phyloP scores from a whole-genome alignment of 352 stramenopile species.

The Pythium aristosporum region DNA sequence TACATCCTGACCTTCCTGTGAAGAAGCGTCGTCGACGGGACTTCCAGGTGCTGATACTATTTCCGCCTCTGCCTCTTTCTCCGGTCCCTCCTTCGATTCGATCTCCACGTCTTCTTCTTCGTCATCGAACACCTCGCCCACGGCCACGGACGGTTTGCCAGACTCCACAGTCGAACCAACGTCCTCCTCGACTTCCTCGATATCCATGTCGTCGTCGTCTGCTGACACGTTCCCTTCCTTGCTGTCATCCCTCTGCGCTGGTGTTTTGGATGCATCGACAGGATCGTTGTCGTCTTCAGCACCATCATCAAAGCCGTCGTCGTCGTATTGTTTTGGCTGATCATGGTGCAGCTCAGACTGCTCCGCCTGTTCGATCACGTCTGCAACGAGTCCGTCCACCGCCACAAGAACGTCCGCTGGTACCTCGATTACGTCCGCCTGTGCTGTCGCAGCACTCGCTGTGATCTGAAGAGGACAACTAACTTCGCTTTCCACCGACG shows the following conservation, averaged over 20 bases:
- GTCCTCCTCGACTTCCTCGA: background rate
- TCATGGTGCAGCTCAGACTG: background rate
- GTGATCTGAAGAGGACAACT: too few relatives aligned
- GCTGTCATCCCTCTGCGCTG: background rate
- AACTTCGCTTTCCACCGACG: too few relatives aligned
- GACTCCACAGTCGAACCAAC: background rate
- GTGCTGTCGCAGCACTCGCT: too few relatives aligned
- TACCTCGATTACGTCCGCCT: background rate
- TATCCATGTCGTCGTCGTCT: background rate
- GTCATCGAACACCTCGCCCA: background rate
- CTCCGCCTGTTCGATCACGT: background rate
- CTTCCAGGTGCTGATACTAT: too few relatives aligned
- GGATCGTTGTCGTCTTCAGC: background rate
- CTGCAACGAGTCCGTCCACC: background rate
- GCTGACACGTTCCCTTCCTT: background rate
- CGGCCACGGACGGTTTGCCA: background rate
- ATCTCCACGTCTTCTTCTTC: background rate
- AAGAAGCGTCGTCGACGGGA: too few relatives aligned
- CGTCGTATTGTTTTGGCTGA: slow-evolving; percentile 19
- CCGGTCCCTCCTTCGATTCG: background rate
- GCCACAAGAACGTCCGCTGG: background rate
- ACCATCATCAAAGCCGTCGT: slow-evolving; percentile 9
- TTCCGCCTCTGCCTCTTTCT: background rate
- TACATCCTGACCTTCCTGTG: too few relatives aligned
- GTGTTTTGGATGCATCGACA: background rate